Percentiles rank a stretch among this genome's conserved stretches.
These are phyloP conservation scores for Mucor circinelloides DNA, from an alignment of 371 early-diverging fungal genomes.

Conservation along the genomic window DNA sequence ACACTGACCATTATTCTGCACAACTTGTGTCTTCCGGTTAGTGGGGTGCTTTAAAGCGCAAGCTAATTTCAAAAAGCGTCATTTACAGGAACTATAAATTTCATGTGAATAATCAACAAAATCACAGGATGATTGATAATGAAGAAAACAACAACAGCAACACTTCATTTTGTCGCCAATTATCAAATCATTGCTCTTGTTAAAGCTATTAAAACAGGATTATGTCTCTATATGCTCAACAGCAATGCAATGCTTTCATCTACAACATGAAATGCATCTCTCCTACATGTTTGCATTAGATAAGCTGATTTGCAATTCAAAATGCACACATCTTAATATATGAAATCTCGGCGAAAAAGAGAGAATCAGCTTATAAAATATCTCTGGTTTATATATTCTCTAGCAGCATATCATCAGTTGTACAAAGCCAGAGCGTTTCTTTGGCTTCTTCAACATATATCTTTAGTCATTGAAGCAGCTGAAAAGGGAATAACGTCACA, in stretches of 20 bases:
- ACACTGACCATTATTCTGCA: background rate
- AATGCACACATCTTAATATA: background rate
- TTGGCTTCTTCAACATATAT: background rate
- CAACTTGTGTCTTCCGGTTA: background rate
- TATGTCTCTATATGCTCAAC: background rate
- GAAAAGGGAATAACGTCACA: slow-evolving; percentile 21
- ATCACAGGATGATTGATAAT: background rate
- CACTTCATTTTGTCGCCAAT: background rate
- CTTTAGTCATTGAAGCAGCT: slow-evolving; percentile 6
- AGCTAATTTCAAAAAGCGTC: background rate
- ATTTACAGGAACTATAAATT: background rate
- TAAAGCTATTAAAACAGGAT: background rate
- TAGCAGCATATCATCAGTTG: background rate
- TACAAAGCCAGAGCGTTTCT: background rate
- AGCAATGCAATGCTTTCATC: background rate
- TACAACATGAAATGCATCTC: background rate
- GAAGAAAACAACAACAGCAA: too few relatives aligned
- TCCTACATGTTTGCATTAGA: background rate
- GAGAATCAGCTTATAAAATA: background rate
- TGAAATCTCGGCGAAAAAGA: background rate
- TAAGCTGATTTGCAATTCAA: background rate
- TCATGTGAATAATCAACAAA: background rate
- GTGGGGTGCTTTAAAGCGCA: background rate
- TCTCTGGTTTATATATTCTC: background rate
- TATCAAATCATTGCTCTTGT: too few relatives aligned